phyloP scores from a whole-genome alignment of 208 protist genomes.

The Entamoeba nuttalli region DNA sequence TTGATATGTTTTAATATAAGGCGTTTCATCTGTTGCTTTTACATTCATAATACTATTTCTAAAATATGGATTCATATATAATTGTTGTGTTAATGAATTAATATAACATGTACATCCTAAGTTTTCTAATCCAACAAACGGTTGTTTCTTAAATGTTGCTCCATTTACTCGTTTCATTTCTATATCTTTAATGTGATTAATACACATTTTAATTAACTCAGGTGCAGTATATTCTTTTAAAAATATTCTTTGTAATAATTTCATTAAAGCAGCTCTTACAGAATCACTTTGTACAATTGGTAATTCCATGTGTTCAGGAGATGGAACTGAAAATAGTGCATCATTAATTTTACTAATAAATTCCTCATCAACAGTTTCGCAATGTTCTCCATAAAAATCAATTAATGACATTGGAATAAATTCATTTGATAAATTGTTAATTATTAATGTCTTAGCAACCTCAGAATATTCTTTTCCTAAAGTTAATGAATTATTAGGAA shows the following conservation, averaged over 20 bases:
- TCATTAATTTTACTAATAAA: not conserved
- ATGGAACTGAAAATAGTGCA: not conserved
- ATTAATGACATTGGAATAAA: not conserved
- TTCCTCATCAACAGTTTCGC: not conserved
- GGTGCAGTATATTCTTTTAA: not conserved
- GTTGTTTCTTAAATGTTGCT: not conserved
- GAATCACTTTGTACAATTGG: not conserved
- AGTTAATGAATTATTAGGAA: not conserved
- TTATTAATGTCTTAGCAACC: not conserved
- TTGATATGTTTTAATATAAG: not conserved
- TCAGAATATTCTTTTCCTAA: not conserved
- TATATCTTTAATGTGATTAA: not conserved
- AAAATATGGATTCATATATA: not conserved
- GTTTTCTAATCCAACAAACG: not conserved
- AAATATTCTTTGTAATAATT: not conserved
- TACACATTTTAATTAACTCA: not conserved
- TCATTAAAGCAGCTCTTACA: not conserved
- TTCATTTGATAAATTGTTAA: not conserved
- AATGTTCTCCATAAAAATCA: not conserved
- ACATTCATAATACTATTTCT: not conserved
- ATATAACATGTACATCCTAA: slow-evolving; percentile 2
- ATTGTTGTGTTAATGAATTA: not conserved
- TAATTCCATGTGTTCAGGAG: not conserved
- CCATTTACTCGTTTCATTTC: not conserved
- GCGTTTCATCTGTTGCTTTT: not conserved